Conservation (phyloP, 352 stramenopile species). For the Phytophthora rubi region DNA sequence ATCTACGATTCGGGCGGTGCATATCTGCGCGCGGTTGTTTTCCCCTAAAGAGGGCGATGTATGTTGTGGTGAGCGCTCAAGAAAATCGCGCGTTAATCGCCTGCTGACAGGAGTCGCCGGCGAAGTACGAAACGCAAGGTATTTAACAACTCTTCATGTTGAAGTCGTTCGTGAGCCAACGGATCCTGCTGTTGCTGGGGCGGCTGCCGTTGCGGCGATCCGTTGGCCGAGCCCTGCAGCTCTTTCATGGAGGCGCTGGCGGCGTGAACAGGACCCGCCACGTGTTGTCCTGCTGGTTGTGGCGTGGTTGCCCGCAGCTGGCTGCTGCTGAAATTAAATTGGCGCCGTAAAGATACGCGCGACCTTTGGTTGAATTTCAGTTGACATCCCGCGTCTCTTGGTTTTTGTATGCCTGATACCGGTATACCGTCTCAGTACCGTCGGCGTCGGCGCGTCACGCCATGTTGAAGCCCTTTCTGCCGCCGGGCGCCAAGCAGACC, state of each 20-base stretch:
- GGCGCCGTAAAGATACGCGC: constrained; percentile 31
- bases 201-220: too few relatives aligned
- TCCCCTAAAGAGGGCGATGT: neutral
- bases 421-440: too few relatives aligned
- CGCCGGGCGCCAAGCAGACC: constrained; percentile 14
- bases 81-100: constrained; percentile 15
- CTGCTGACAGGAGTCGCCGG: constrained; percentile 12
- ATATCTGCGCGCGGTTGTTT: neutral
- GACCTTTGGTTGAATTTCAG: constrained; percentile 28
- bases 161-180: constrained; percentile 21
- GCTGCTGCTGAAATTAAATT: constrained; percentile 13
- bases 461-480: neutral
- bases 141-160: constrained; percentile 37
- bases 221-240: too few relatives aligned
- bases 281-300: neutral
- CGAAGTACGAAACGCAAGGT: constrained; percentile 36
- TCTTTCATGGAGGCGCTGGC: neutral
- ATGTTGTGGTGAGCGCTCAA: neutral
- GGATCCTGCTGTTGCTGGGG: neutral
- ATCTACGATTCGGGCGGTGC: constrained; percentile 1
- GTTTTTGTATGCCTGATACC: constrained; percentile 5
- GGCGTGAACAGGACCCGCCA: constrained; percentile 1
- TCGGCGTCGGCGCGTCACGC: constrained; percentile 11
- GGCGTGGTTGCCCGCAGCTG: neutral
- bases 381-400: neutral